These are phyloP conservation scores for Lentinus tigrinus DNA, from an alignment of 768 basidiomycete species.

Conservation along the genomic window DNA sequence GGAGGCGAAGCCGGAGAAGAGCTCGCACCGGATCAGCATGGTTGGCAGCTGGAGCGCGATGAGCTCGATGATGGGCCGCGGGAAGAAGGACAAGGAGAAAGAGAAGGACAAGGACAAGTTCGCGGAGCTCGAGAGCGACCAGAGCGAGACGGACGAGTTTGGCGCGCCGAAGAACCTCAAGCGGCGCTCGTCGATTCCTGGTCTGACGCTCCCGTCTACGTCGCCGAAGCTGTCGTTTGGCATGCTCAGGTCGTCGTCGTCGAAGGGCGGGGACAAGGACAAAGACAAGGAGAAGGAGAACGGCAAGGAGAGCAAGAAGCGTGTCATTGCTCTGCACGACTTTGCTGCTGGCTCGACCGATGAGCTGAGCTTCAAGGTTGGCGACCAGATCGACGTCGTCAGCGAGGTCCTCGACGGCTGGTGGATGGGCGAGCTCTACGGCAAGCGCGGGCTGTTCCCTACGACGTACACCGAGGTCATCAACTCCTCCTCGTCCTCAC, in stretches of 20 bases:
- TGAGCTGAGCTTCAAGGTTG: constrained; percentile 73
- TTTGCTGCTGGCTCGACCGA: constrained; percentile 68
- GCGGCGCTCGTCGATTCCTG: constrained; percentile 12
- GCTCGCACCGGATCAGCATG: constrained; percentile 39
- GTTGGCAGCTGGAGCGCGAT: constrained; percentile 64
- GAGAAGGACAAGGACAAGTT: constrained; percentile 32
- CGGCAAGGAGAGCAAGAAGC: constrained; percentile 33
- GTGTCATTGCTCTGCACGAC: constrained; percentile 72
- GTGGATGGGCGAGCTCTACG: constrained; percentile 83
- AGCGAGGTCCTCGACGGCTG: constrained; percentile 85
- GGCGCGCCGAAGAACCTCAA: constrained; percentile 9
- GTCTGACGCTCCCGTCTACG: constrained; percentile 1
- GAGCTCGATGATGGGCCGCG: constrained; percentile 54
- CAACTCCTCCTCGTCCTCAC: constrained; percentile 27
- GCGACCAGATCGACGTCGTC: constrained; percentile 73
- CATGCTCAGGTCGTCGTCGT: constrained; percentile 48
- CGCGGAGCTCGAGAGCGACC: constrained; percentile 9
- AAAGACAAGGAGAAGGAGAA: constrained; percentile 38
- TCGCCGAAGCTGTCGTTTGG: constrained; percentile 32
- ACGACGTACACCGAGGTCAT: constrained; percentile 65
- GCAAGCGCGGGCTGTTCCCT: constrained; percentile 80
- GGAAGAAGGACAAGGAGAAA: constrained; percentile 55
- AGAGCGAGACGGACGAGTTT: background rate
- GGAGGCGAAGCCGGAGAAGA: constrained; percentile 32
- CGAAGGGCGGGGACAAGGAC: too few relatives aligned